Percentiles rank a stretch among this genome's conserved stretches.
These are phyloP conservation scores for Triticum urartu DNA, from an alignment of 176 grass and related monocot genomes.

Conservation along the genomic window DNA sequence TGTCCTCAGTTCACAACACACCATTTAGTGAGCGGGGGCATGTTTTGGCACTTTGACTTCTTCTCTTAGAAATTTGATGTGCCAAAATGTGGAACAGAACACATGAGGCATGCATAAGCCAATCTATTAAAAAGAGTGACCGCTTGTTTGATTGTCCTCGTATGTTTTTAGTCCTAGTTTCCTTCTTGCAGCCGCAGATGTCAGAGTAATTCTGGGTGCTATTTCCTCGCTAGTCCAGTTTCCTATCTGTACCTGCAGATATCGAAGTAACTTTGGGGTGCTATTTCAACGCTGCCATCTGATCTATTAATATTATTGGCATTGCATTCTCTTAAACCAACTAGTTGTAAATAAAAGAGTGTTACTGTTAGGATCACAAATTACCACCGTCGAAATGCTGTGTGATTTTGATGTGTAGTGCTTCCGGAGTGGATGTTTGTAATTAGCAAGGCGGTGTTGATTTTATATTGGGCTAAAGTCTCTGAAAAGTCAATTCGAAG, in stretches of 20 bases:
- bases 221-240: neutral
- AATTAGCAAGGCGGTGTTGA: conserved; percentile 6
- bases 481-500: conserved; percentile 11
- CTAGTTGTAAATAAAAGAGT: neutral
- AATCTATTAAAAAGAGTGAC: neutral
- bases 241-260: neutral
- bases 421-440: neutral
- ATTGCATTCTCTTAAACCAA: neutral
- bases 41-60: neutral
- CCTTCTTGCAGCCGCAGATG: neutral
- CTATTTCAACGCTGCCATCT: neutral
- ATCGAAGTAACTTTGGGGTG: neutral
- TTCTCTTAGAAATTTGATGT: neutral
- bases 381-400: neutral
- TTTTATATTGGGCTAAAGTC: neutral
- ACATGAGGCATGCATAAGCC: neutral
- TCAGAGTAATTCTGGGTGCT: neutral
- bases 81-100: neutral
- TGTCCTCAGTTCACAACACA: neutral
- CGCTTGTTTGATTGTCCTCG: neutral
- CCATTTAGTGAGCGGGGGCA: neutral
- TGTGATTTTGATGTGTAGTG: conserved; percentile 19
- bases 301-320: neutral
- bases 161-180: neutral
- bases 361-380: neutral